These are phyloP conservation scores for Pythium inflatum DNA, from an alignment of 352 stramenopile genomes.

Conservation along the genomic window DNA sequence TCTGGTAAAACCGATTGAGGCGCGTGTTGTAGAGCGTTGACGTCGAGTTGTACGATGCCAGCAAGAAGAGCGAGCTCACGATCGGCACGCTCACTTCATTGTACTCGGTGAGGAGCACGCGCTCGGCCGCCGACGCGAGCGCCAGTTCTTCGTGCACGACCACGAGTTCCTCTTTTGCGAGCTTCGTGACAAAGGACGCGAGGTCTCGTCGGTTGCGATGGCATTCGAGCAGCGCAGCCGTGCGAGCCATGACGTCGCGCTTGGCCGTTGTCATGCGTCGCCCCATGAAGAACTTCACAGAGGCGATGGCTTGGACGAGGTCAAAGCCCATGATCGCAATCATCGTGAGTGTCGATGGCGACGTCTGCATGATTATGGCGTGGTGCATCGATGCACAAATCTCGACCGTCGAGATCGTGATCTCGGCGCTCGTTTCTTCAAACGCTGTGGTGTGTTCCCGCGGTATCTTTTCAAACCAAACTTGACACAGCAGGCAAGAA, in stretches of 20 bases:
- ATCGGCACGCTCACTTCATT: slow-evolving; percentile 28
- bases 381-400: slow-evolving; percentile 36
- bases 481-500: no score
- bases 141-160: slow-evolving; percentile 16
- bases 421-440: slow-evolving; percentile 19
- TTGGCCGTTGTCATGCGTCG: slow-evolving; percentile 4
- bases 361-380: slow-evolving; percentile 27
- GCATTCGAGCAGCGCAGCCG: neutral
- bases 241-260: neutral
- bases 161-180: neutral
- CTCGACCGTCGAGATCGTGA: slow-evolving; percentile 26
- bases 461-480: no score
- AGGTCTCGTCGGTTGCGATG: neutral
- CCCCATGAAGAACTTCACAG: slow-evolving; percentile 27
- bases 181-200: neutral
- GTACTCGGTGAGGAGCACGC: slow-evolving; percentile 29
- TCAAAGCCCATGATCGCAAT: slow-evolving; percentile 30
- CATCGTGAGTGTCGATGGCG: slow-evolving; percentile 8
- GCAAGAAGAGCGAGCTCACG: slow-evolving; percentile 17
- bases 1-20: slow-evolving; percentile 25
- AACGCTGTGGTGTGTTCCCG: neutral
- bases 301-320: slow-evolving; percentile 18
- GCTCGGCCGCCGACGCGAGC: slow-evolving; percentile 7
- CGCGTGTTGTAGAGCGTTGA: slow-evolving; percentile 30
- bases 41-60: slow-evolving; percentile 10